A percentile compares a stretch with the other conserved stretches of the same genome.
These are phyloP conservation scores for Hanseniaspora singularis DNA, from an alignment of 805 yeast genomes.

Conservation along the genomic window DNA sequence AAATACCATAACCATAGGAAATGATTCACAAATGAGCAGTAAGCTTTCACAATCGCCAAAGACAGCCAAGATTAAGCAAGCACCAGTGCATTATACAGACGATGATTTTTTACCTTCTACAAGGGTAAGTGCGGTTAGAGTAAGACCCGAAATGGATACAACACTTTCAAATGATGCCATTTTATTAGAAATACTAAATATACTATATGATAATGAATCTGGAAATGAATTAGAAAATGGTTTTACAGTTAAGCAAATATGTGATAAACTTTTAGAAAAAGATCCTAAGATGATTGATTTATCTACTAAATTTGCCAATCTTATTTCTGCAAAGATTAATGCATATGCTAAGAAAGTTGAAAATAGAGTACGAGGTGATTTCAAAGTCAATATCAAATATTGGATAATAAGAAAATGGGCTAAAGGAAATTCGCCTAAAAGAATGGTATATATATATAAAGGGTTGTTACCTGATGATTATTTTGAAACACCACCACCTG, in stretches of 20 bases:
- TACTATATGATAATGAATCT: constrained; percentile 52
- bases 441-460: constrained; percentile 80
- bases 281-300: constrained; percentile 78
- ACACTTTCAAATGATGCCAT: constrained; percentile 54
- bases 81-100: constrained; percentile 41
- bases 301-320: constrained; percentile 67
- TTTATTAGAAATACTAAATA: constrained; percentile 59
- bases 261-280: constrained; percentile 58
- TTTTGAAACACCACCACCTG: constrained; percentile 37
- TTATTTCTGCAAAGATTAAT: constrained; percentile 70
- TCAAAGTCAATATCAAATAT: constrained; percentile 43
- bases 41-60: constrained; percentile 15
- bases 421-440: constrained; percentile 63
- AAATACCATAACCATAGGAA: too few relatives aligned
- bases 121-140: constrained; percentile 72
- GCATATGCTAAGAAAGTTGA: constrained; percentile 79
- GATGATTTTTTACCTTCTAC: constrained; percentile 42
- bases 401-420: constrained; percentile 84
- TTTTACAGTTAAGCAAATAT: constrained; percentile 81
- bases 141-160: constrained; percentile 54
- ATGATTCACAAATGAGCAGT: too few relatives aligned
- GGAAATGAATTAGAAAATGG: constrained; percentile 42
- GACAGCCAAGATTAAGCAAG: constrained; percentile 19
- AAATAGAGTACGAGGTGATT: constrained; percentile 46
- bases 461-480: constrained; percentile 68